A percentile compares a stretch with the other conserved stretches of the same genome.
phyloP scores from a whole-genome alignment of 2,329 filamentous ascomycete genomes.

The Albifimbria verrucaria region DNA sequence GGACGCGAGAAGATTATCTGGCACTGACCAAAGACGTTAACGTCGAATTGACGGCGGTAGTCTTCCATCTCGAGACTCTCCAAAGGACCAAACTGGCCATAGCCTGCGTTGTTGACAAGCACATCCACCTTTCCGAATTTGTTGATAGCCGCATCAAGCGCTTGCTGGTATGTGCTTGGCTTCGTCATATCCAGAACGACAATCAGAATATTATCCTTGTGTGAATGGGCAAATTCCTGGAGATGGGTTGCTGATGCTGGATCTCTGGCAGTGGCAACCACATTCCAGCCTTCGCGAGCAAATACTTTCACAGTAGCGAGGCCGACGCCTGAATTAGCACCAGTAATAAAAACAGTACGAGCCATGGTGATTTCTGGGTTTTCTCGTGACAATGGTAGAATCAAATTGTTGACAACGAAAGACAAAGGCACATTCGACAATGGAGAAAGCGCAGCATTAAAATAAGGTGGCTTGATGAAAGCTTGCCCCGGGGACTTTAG shows the following conservation, averaged over 20 bases:
- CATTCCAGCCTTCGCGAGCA: slow-evolving; percentile 7
- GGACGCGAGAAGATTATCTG: background rate
- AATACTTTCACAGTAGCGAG: slow-evolving; percentile 9
- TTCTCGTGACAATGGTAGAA: too few species aligned
- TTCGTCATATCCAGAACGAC: slow-evolving; percentile 8
- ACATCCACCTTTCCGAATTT: slow-evolving; percentile 13
- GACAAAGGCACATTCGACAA: too few species aligned
- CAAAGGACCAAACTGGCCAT: slow-evolving; percentile 8
- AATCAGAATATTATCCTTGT: background rate
- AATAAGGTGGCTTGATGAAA: too few species aligned
- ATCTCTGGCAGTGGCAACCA: slow-evolving; percentile 1
- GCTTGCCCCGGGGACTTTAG: too few species aligned
- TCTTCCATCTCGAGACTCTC: slow-evolving; percentile 8
- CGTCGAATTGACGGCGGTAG: slow-evolving; percentile 10
- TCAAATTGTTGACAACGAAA: too few species aligned
- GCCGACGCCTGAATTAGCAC: slow-evolving; percentile 8
- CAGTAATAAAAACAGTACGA: slow-evolving; percentile 8
- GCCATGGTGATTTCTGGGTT: slow-evolving; percentile 1
- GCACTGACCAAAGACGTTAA: slow-evolving; percentile 12
- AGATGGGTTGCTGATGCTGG: slow-evolving; percentile 1
- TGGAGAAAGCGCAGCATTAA: too few species aligned
- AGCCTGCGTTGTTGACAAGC: slow-evolving; percentile 13
- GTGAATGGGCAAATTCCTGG: background rate
- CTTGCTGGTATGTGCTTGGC: slow-evolving; percentile 7
- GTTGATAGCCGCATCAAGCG: slow-evolving; percentile 10